Base-by-base conservation (phyloP, 169 alveolate genomes). In the Eimeria maxima region DNA sequence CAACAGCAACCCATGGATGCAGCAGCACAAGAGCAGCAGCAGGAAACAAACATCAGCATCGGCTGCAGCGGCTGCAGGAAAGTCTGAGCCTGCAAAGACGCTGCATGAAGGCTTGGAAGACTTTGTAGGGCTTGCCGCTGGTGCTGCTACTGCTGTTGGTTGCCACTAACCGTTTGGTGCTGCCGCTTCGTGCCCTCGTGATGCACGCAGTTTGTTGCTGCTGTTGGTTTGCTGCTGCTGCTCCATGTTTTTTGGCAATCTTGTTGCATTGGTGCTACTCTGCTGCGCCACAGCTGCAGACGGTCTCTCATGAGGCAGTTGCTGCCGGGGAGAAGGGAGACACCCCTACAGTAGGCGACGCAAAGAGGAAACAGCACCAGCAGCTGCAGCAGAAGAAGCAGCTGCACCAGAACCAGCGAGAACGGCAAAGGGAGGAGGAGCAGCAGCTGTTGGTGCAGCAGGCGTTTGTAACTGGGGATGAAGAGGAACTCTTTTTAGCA, bases 371-470 rank as follows among this genome's bases (percentile, higher is more conserved):
- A 69, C 69, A 57, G 69, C 69, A 57, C 27, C 69, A 57, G 69
- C 69, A 57, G 69, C 69, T 18, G 69, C 69, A 57, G 2, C 16
- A 57, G 22, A 14, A 57, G 69, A 0, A 57, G 22, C 69, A 69
- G 80, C 80, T n/a, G 80, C 80, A 69, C 50, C 18, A 69, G 87
- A 11, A 3, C 27, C 87, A 74, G 87, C 45, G 42, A 16, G 60
- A 74, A n/a, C 87, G 42, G 55, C 87, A 74, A 38, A 0, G 55
- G 60, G 27, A 38, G 87, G 57, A 74, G 87, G 57, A 74, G 47
- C 87, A 74, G 55, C n/a, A 55, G 60, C 87, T 74, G 87, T 29
- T 74, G 87, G 87, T 74, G 87, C 87, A 74, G 87, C 87, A 74
- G 87, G 87, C 87, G 24, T 74, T 74, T 38, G 87, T 74, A 1